phyloP scores from a whole-genome alignment of 495 filamentous ascomycete species.

The Tuber indicum region DNA sequence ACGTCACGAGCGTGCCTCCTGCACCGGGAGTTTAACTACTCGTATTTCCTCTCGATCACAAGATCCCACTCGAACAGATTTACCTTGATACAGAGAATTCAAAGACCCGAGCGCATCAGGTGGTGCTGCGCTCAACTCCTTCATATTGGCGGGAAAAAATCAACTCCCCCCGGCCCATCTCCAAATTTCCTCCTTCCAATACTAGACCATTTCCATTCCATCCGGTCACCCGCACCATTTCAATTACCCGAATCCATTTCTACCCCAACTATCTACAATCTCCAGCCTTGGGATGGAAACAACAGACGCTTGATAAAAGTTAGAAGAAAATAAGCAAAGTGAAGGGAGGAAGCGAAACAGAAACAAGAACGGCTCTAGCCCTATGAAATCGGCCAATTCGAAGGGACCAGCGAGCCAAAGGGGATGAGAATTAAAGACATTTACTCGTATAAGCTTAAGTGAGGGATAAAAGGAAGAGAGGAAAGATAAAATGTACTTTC shows the following conservation, averaged over 20 bases:
- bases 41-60: background rate
- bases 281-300: background rate
- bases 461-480: background rate
- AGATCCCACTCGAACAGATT: background rate
- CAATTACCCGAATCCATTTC: slow-evolving; percentile 1
- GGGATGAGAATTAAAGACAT: background rate
- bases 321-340: background rate
- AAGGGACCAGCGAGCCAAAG: background rate
- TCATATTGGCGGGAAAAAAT: background rate
- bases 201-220: background rate
- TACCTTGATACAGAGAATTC: background rate
- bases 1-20: background rate
- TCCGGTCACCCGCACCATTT: background rate
- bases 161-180: background rate
- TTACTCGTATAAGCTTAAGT: background rate
- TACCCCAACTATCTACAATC: slow-evolving; percentile 3
- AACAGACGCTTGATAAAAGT: background rate
- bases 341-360: background rate
- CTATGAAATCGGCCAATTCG: background rate
- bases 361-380: background rate
- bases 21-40: background rate
- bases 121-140: background rate
- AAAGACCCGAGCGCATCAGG: background rate
- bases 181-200: background rate
- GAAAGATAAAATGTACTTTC: slow-evolving; percentile 5